Base-by-base conservation (phyloP, 1,139 yeast genomes). In the Spathaspora sp. region DNA sequence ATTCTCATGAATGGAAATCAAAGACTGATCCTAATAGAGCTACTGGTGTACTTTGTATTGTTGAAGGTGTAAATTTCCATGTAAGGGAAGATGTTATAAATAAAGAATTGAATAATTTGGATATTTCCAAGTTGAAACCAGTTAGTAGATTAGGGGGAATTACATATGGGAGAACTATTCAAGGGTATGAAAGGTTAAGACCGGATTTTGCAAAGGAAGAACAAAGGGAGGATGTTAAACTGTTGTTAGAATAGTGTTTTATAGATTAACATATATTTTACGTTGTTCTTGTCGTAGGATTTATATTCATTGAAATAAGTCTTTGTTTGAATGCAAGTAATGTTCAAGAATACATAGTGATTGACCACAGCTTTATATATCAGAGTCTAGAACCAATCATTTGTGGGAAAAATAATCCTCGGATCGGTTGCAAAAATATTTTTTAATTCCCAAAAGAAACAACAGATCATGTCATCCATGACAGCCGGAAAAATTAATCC, bases 31-130 rank as follows among this genome's bases (percentile, higher is more conserved):
- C 77, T 2, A 63, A 59, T 1, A 61, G 57, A 39, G 60, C 58
- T 11, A 65, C 80, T 0, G 81, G 82, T 2, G 64, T 69, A 0
- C 56, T 75, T 15, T 60, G 67, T 36, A 65, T 80, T 44, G 69
- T 80, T 7, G 86, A 82, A 57, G 87, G 84, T 15, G 67, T 82
- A 38, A 66, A 76, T 41, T 79, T 81, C 61, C 87, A 81, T 56
- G 74, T 70, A 3, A 67, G 86, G 39, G 82, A 81, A 52, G 86
- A 82, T 55, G 62, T 79, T 8, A 52, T 77, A 31, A 75, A 80
- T 57, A 65, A 68, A 2, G 73, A 72, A 0, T 49, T 56, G 36
- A 70, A 69, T 47, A 46, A 46, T 3, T 48, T 82, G 24, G 84
- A 81, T 56, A 61, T 73, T n/a, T 61, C 56, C 2, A 79, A 79